Evolutionary conservation across 140 eudicot genomes (phyloP), one percentile per base, ranked within the genome.

Genomic region (Erigeron philadelphicus): DNA sequence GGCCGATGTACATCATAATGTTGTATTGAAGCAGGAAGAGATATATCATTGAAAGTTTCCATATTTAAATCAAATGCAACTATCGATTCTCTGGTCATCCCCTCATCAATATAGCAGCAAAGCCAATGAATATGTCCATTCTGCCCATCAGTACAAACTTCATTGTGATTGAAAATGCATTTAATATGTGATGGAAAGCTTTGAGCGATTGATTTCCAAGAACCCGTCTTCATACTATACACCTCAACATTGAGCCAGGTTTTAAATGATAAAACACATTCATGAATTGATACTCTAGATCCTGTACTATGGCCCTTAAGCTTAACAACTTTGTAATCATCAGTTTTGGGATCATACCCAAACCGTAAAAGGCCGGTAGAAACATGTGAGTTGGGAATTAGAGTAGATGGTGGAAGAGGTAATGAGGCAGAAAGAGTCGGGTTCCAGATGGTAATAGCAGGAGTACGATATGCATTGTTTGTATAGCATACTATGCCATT

Each of bases 311-410:
- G 0, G 25, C 25, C 25, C 25, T 0, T 21, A 21, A 21, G 25
- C 65, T 31, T 60, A 21, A 60, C 18, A 60, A 60, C 65, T 60
- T 23, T 60, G 43, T 60, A 60, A 31, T 60, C 63, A 57, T 57
- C 63, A 19, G 63, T 57, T 57, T 57, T 57, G 10, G 63, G 63
- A 57, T 57, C 41, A 60, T 16, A 31, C 44, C 21, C 44, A 19
- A 60, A 60, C 65, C 21, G 43, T 23, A 25, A 60, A 60, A 7
- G 13, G 4, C 1, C 40, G 19, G 3, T 21, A 25, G 11, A 11
- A 1, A 9, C 12, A 21, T 23, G 25, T 16, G 16, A 21, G 25
- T 21, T 21, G 25, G 25, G 25, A 21, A 21, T 21, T 53, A 53
- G 11, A 17, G 6, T 60, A 60, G 4, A 31, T n/a, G 18, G 65